Evolutionary conservation across 208 protist genomes (phyloP).

Genomic region (Willaertia magna): DNA sequence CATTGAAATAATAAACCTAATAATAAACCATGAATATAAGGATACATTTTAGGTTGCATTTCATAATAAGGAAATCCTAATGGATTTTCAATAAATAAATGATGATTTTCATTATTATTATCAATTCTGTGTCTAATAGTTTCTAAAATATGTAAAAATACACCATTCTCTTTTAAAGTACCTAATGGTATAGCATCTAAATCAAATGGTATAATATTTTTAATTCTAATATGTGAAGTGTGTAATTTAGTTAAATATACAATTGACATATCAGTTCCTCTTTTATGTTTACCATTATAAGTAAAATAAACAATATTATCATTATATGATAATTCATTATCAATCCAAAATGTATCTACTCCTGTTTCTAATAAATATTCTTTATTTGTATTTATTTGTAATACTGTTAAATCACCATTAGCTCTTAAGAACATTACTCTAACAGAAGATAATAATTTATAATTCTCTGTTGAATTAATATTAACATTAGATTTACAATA

Average conservation of each 20-base stretch:
- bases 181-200: neutral
- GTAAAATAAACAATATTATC: neutral
- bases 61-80: neutral
- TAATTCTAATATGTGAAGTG: neutral
- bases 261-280: neutral
- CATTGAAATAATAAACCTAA: neutral
- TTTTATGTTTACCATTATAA: neutral
- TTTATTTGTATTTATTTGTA: neutral
- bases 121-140: neutral
- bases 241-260: neutral
- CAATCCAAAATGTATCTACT: neutral
- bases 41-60: slow-evolving; percentile 7
- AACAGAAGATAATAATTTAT: neutral
- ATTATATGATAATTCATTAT: neutral
- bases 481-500: neutral
- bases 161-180: neutral
- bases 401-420: neutral
- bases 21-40: neutral
- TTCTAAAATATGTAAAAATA: neutral
- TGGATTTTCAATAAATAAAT: neutral
- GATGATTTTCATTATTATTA: neutral
- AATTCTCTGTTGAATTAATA: neutral
- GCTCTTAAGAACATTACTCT: neutral
- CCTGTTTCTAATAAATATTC: neutral
- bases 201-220: neutral